Percentiles rank a stretch among this genome's conserved stretches.
phyloP scores from a whole-genome alignment of 139 green algal genomes.

The Deuterostichococcus epilithicus region DNA sequence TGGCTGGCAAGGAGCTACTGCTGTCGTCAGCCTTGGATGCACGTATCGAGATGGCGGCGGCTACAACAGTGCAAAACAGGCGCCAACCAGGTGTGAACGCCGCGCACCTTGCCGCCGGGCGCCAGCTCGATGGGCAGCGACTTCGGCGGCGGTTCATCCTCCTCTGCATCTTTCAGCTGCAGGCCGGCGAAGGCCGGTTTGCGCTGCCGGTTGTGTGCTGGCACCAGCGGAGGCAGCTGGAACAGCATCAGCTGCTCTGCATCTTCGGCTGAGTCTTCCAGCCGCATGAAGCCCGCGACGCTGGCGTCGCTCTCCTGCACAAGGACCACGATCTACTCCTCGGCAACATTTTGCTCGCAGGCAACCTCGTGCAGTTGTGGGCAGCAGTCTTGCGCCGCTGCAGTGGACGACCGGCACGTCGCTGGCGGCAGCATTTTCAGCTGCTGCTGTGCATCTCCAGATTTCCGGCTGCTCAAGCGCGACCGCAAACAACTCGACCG shows the following conservation, averaged over 20 bases:
- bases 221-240: constrained; percentile 54
- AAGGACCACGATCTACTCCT: neutral
- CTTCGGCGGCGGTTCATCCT: neutral
- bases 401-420: neutral
- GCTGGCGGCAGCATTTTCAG: neutral
- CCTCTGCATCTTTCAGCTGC: neutral
- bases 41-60: too few species aligned
- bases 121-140: constrained; percentile 5
- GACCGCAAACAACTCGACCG: neutral
- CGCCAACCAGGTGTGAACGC: neutral
- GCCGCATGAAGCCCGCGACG: constrained; percentile 5
- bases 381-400: too few species aligned
- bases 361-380: too few species aligned
- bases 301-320: neutral
- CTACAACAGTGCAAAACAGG: neutral
- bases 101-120: constrained; percentile 24
- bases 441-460: neutral
- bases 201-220: constrained; percentile 1
- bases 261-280: constrained; percentile 23
- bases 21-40: neutral
- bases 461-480: neutral
- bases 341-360: too few species aligned
- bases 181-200: neutral
- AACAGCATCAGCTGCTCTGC: constrained; percentile 48
- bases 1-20: constrained; percentile 6